Base-by-base conservation (phyloP, 331 rosid genomes). In the Quercus lobata region DNA sequence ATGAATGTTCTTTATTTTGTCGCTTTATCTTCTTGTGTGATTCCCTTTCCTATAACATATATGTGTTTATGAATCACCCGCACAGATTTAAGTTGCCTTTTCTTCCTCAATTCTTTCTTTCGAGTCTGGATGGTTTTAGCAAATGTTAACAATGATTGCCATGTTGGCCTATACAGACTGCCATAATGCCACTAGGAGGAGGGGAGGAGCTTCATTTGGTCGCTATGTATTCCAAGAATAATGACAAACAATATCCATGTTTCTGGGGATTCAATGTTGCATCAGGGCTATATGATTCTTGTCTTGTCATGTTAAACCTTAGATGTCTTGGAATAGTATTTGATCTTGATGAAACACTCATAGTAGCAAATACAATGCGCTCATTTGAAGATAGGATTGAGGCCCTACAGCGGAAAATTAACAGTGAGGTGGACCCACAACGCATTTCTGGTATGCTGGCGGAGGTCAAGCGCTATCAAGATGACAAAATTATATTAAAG, bases 291-390 rank as follows among this genome's bases (percentile, higher is more conserved):
- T 96, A 93, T 71, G 78, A 87, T 87, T 96, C 97, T n/a, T 96
- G 97, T 81, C 97, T 96, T 27, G 89, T 83, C 84, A 90, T 93
- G 99, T 82, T 96, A 80, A 93, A 96, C 86, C 98, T 93, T 74
- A 90, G 99, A 89, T 96, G 99, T 85, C 91, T 96, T 86, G 98
- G 97, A 74, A 96, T 96, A 82, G 99, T 96, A 76, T 96, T 96
- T 84, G 99, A 96, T 89, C 93, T 96, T 41, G 99, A 96, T 86
- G 99, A 96, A 85, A 96, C 99, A 22, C 99, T 96, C 61, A 83
- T 96, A 71, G 99, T 96, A 52, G 99, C 99, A 49, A 96, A 96
- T 78, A 96, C 99, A 86, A 91, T 93, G 99, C 97, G 99, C 17
- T 96, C 99, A 1, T 96, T 96, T 75, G 99, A 96, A 88, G 99